phyloP scores from a whole-genome alignment of 1,284 basidiomycete species.

The Stereum hirsutum region DNA sequence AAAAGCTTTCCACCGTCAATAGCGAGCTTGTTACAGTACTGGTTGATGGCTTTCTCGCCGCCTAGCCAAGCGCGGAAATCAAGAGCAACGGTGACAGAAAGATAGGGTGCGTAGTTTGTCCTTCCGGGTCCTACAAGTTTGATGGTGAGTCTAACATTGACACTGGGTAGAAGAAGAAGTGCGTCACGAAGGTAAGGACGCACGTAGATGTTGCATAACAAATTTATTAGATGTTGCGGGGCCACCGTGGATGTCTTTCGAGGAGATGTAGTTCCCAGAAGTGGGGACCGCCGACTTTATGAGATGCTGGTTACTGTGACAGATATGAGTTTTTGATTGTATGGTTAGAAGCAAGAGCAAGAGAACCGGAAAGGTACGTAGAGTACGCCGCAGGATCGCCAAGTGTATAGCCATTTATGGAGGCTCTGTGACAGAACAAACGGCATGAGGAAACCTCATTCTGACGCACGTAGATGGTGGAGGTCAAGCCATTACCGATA shows the following conservation, averaged over 20 bases:
- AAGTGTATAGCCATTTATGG: constrained; percentile 79
- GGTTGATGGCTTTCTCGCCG: constrained; percentile 73
- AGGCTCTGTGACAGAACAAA: constrained; percentile 42
- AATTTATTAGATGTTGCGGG: constrained; percentile 29
- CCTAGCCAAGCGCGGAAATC: constrained; percentile 77
- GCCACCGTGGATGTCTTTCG: constrained; percentile 13
- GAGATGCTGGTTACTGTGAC: constrained; percentile 63
- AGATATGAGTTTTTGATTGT: background rate
- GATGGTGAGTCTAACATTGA: constrained; percentile 10
- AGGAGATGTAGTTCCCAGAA: constrained; percentile 45
- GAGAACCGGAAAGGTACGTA: constrained; percentile 69
- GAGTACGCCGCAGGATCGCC: constrained; percentile 63
- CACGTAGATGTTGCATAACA: constrained; percentile 56
- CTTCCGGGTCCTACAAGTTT: too few species aligned
- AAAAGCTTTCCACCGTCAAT: constrained; percentile 63
- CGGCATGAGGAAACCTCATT: background rate
- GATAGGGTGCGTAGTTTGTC: constrained; percentile 42
- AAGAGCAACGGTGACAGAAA: constrained; percentile 38
- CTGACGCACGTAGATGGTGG: too few species aligned
- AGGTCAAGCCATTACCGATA: constrained; percentile 42
- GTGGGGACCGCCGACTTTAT: constrained; percentile 75
- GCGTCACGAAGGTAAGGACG: constrained; percentile 9
- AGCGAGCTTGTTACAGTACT: constrained; percentile 70
- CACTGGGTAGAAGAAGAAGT: too few species aligned
- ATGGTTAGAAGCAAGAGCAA: too few species aligned